A percentile compares a stretch with the other conserved stretches of the same genome.
Conservation (phyloP, 2,329 filamentous ascomycete species). For the Fusarium dimerum region DNA sequence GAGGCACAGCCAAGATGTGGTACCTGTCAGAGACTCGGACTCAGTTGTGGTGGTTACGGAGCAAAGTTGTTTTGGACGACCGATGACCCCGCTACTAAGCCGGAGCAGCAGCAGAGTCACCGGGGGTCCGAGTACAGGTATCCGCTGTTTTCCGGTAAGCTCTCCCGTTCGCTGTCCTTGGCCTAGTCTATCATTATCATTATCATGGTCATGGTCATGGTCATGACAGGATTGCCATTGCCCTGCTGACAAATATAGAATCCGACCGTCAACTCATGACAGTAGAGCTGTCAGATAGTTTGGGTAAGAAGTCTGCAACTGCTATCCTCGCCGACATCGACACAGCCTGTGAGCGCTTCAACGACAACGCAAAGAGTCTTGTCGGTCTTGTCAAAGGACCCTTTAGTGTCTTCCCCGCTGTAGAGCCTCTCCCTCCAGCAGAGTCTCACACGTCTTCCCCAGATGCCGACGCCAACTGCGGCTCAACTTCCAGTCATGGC, state of each 20-base stretch:
- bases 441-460: slow-evolving; percentile 8
- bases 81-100: slow-evolving; percentile 24
- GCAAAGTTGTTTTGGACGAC: slow-evolving; percentile 35
- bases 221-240: neutral
- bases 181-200: neutral
- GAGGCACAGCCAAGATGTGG: slow-evolving; percentile 41
- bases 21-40: slow-evolving; percentile 36
- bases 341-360: slow-evolving; percentile 20
- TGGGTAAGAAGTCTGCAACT: slow-evolving; percentile 26
- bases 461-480: slow-evolving; percentile 7
- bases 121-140: slow-evolving; percentile 39
- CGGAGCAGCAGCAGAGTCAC: slow-evolving; percentile 25
- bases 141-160: slow-evolving; percentile 42
- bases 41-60: slow-evolving; percentile 42
- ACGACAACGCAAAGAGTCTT: neutral
- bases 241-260: slow-evolving; percentile 6
- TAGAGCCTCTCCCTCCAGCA: neutral
- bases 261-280: slow-evolving; percentile 24
- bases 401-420: slow-evolving; percentile 22
- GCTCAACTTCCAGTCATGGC: slow-evolving; percentile 12
- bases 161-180: neutral
- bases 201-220: too few species aligned
- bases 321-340: slow-evolving; percentile 29
- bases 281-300: slow-evolving; percentile 33
- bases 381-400: slow-evolving; percentile 17